Evolutionary conservation across 345 rosid genomes (phyloP).

Genomic region (Cardamine resedifolia): DNA sequence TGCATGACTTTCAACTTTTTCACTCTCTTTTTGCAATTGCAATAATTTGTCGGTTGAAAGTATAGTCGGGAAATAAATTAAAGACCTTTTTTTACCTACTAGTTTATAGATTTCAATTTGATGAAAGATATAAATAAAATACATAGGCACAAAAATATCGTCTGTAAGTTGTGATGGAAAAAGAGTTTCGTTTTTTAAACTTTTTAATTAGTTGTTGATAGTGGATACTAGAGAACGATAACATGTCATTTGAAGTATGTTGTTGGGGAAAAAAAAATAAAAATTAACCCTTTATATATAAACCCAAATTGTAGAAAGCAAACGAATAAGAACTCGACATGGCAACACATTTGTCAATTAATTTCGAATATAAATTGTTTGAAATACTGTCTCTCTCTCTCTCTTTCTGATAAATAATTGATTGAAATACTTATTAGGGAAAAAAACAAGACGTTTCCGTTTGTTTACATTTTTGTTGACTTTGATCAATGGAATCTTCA

Average conservation of each 20-base stretch:
- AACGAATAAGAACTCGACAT: slow-evolving; percentile 15
- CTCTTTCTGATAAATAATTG: not conserved
- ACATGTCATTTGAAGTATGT: not conserved
- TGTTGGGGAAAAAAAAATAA: not conserved
- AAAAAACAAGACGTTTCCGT: not conserved
- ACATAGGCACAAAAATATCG: not conserved
- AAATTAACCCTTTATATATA: not conserved
- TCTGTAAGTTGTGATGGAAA: not conserved
- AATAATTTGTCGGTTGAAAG: slow-evolving; percentile 23
- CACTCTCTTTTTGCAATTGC: slow-evolving; percentile 26
- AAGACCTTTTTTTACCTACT: slow-evolving; percentile 5
- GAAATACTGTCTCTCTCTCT: too few species aligned
- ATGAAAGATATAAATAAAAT: not conserved
- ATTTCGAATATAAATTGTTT: not conserved
- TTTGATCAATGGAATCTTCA: slow-evolving; percentile 25
- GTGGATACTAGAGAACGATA: not conserved
- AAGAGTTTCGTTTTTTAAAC: not conserved
- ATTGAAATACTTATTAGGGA: not conserved
- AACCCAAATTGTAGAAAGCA: not conserved
- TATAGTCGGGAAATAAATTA: slow-evolving; percentile 4
- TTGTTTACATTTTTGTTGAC: slow-evolving; percentile 36
- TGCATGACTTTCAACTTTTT: slow-evolving; percentile 18
- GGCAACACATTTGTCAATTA: slow-evolving; percentile 12
- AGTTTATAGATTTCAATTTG: not conserved
- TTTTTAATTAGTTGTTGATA: not conserved